Evolutionary conservation across 2,329 filamentous ascomycete genomes (phyloP).

Genomic region (Fusarium nodosum): DNA sequence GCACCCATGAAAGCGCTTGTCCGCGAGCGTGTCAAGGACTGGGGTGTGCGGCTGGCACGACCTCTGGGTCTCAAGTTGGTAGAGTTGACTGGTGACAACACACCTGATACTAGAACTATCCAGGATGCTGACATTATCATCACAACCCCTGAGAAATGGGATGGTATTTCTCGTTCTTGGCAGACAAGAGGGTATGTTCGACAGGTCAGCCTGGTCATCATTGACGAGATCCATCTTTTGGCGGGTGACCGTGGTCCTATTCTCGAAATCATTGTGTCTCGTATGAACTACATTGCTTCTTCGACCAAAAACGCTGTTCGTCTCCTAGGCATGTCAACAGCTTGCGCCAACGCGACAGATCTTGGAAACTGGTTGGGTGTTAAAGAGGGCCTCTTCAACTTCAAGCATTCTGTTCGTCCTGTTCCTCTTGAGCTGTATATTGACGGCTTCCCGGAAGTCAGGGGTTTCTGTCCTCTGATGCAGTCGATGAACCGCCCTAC

Average conservation of each 20-base stretch:
- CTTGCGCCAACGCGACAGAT: conserved; percentile 94
- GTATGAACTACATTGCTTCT: conserved; percentile 98
- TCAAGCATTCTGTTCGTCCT: conserved; percentile 94
- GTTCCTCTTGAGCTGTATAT: conserved; percentile 97
- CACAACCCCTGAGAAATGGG: conserved; percentile 99
- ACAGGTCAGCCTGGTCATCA: conserved; percentile 95
- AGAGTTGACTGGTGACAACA: conserved; percentile 96
- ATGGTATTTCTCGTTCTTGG: conserved; percentile 99
- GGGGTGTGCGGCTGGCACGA: conserved; percentile 83
- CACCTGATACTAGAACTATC: conserved; percentile 95
- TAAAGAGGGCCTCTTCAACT: conserved; percentile 96
- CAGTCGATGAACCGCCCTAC: conserved; percentile 99
- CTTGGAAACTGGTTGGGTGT: conserved; percentile 97
- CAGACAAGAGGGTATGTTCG: conserved; percentile 96
- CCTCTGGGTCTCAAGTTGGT: conserved; percentile 92
- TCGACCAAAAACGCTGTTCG: conserved; percentile 91
- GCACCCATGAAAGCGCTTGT: conserved; percentile 99
- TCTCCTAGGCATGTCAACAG: conserved; percentile 98
- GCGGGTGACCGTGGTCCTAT: conserved; percentile 97
- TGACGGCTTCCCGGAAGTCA: conserved; percentile 94
- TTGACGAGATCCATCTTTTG: conserved; percentile 98
- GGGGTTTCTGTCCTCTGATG: conserved; percentile 97
- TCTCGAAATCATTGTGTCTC: conserved; percentile 93
- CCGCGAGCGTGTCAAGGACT: conserved; percentile 95
- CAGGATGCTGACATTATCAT: conserved; percentile 97